Base-by-base conservation (phyloP, 495 filamentous ascomycete species). In the Pyrenopolyporus hunteri region DNA sequence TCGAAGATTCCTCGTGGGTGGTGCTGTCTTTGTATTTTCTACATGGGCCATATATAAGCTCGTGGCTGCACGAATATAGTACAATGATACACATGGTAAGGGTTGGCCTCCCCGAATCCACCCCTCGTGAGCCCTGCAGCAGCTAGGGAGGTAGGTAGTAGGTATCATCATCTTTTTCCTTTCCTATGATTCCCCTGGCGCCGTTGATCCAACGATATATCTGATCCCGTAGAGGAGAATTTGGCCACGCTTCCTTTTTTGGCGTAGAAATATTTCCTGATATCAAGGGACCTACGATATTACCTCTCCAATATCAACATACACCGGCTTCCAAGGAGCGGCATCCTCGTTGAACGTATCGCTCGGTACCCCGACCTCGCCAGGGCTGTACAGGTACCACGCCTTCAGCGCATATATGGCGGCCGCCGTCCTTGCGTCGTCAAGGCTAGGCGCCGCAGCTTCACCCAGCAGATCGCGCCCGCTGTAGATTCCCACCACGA, bases 371-470 rank as follows among this genome's bases (percentile, higher is more conserved):
- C 82, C 80, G 10, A 86, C 84, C 16, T 77, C 73, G 42, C 78
- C 77, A 8, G 94, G 94, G 72, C 85, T 90, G 75, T 98, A 98
- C 53, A 98, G 79, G 75, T 98, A 98, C 95, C 95, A 98, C 13
- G 84, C 80, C 80, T 96, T 96, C 64, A 98, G 77, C 13, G 93
- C 85, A 46, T 88, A 84, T 40, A 93, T 89, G 33, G 91, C 83
- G 10, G 94, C 94, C 68, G 89, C 81, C 37, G 81, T 79, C 62
- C 90, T 85, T 49, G 90, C 93, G 72, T 90, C 85, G 52, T 89
- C 74, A 54, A 98, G 77, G 75, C 82, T 90, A 44, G 83, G 73
- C 29, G 88, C 94, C 54, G 85, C 77, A 25, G 85, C 95, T 75
- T 98, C 93, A 48, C 94, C 93, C 42, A 98, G 78, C 82, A 91